phyloP scores from a whole-genome alignment of 2,329 filamentous ascomycete genomes.

The Ophiocordyceps camponoti-saundersi region DNA sequence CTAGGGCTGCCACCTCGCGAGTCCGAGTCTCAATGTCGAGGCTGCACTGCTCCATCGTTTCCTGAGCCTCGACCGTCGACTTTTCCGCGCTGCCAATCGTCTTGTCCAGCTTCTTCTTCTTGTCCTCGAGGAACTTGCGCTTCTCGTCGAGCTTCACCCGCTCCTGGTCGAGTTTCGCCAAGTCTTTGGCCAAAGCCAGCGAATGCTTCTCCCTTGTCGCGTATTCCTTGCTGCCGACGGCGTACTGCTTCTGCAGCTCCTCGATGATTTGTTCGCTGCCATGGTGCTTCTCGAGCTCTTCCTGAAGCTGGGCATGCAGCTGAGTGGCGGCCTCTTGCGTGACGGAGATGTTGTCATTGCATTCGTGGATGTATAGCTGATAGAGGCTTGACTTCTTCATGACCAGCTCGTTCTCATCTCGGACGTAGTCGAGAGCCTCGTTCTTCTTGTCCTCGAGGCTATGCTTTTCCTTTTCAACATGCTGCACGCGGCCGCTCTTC shows the following conservation, averaged over 20 bases:
- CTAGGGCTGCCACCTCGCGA: constrained; percentile 58
- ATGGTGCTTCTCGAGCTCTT: constrained; percentile 80
- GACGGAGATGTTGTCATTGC: constrained; percentile 73
- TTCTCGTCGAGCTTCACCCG: constrained; percentile 97
- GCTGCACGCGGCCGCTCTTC: constrained; percentile 88
- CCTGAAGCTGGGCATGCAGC: constrained; percentile 72
- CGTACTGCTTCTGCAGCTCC: constrained; percentile 69
- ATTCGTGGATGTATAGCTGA: constrained; percentile 79
- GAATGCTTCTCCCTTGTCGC: constrained; percentile 69
- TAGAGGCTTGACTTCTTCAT: constrained; percentile 84
- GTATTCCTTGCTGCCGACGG: constrained; percentile 66
- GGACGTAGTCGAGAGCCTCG: constrained; percentile 74
- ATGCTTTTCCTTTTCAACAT: constrained; percentile 94
- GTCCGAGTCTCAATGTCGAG: constrained; percentile 64
- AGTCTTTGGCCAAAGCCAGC: constrained; percentile 66
- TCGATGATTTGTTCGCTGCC: constrained; percentile 85
- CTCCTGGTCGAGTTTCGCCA: constrained; percentile 89
- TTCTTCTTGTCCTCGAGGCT: constrained; percentile 92
- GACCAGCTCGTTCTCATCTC: constrained; percentile 82
- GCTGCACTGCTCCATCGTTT: constrained; percentile 60
- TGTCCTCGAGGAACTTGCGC: constrained; percentile 78
- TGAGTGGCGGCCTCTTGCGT: constrained; percentile 83
- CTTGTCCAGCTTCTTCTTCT: constrained; percentile 92
- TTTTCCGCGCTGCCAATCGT: constrained; percentile 62
- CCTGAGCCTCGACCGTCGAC: constrained; percentile 55